These are phyloP conservation scores for Mycena filopes DNA, from an alignment of 768 basidiomycete genomes.

Conservation along the genomic window DNA sequence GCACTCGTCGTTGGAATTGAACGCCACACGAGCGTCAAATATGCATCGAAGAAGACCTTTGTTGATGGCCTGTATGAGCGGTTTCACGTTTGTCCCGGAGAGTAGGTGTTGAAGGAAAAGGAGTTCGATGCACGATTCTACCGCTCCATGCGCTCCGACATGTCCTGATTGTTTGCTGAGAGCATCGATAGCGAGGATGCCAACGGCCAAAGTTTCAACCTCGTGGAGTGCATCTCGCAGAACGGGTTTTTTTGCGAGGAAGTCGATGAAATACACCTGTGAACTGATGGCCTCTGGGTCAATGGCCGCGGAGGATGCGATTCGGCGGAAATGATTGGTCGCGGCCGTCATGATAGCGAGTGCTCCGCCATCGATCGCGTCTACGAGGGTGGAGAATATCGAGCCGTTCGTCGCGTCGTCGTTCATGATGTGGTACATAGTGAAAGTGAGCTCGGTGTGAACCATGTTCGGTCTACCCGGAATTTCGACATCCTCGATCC, in stretches of 20 bases:
- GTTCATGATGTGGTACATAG: slow-evolving; percentile 22
- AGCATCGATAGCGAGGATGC: slow-evolving; percentile 6
- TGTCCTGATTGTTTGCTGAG: slow-evolving; percentile 8
- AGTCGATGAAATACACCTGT: slow-evolving; percentile 12
- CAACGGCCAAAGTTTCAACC: slow-evolving; percentile 17
- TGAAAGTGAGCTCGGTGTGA: slow-evolving; percentile 26
- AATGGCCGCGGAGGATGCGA: slow-evolving; percentile 9
- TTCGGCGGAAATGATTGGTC: slow-evolving; percentile 15
- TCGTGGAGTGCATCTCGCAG: slow-evolving; percentile 25
- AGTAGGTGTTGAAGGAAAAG: slow-evolving; percentile 20
- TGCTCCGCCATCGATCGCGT: slow-evolving; percentile 24
- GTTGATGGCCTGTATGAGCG: slow-evolving; percentile 23
- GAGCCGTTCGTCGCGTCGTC: slow-evolving; percentile 18
- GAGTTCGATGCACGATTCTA: slow-evolving; percentile 7
- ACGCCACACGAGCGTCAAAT: slow-evolving; percentile 25
- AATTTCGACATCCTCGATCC: slow-evolving; percentile 24
- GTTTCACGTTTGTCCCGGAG: slow-evolving; percentile 21
- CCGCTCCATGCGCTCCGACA: neutral
- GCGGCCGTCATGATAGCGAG: slow-evolving; percentile 16
- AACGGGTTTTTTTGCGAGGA: slow-evolving; percentile 3
- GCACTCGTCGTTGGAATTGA: slow-evolving; percentile 5
- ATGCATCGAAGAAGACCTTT: slow-evolving; percentile 23
- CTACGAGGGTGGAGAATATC: slow-evolving; percentile 10
- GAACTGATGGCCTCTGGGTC: neutral
- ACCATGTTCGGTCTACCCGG: slow-evolving; percentile 18